phyloP scores from a whole-genome alignment of 2,329 filamentous ascomycete genomes.

The Fusarium nodosum region DNA sequence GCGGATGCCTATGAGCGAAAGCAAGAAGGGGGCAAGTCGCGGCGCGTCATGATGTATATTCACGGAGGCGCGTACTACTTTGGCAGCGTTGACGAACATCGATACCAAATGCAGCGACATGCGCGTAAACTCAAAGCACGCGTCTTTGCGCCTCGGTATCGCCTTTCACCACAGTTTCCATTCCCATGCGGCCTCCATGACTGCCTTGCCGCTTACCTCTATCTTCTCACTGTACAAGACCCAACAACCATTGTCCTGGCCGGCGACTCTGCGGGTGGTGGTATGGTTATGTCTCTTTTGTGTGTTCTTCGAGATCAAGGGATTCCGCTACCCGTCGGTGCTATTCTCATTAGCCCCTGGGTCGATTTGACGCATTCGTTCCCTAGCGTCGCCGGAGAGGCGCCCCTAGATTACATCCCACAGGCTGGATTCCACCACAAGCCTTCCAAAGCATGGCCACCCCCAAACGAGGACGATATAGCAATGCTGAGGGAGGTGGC shows the following conservation, averaged over 20 bases:
- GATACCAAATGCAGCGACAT: slow-evolving; percentile 98
- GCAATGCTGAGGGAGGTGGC: slow-evolving; percentile 65
- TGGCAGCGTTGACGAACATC: slow-evolving; percentile 93
- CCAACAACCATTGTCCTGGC: slow-evolving; percentile 87
- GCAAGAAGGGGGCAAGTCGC: slow-evolving; percentile 69
- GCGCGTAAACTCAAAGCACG: slow-evolving; percentile 92
- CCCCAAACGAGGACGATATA: slow-evolving; percentile 84
- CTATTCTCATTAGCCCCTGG: slow-evolving; percentile 93
- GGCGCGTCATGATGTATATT: slow-evolving; percentile 90
- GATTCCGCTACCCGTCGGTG: slow-evolving; percentile 87
- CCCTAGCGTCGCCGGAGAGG: slow-evolving; percentile 83
- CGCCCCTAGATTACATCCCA: slow-evolving; percentile 88
- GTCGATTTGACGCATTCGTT: slow-evolving; percentile 96
- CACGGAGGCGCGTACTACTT: slow-evolving; percentile 97
- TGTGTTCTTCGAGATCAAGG: slow-evolving; percentile 85
- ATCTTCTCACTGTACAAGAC: slow-evolving; percentile 81
- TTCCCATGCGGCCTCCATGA: slow-evolving; percentile 95
- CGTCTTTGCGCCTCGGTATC: slow-evolving; percentile 88
- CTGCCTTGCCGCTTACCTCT: slow-evolving; percentile 88
- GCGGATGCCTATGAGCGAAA: slow-evolving; percentile 78
- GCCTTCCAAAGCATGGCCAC: slow-evolving; percentile 92
- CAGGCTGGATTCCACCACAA: slow-evolving; percentile 89
- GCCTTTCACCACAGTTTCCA: slow-evolving; percentile 91
- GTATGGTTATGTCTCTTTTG: slow-evolving; percentile 86
- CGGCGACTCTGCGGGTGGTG: slow-evolving; percentile 93